Evolutionary conservation across 1,284 basidiomycete species (phyloP).

Genomic region (Leccinum subfulvum): DNA sequence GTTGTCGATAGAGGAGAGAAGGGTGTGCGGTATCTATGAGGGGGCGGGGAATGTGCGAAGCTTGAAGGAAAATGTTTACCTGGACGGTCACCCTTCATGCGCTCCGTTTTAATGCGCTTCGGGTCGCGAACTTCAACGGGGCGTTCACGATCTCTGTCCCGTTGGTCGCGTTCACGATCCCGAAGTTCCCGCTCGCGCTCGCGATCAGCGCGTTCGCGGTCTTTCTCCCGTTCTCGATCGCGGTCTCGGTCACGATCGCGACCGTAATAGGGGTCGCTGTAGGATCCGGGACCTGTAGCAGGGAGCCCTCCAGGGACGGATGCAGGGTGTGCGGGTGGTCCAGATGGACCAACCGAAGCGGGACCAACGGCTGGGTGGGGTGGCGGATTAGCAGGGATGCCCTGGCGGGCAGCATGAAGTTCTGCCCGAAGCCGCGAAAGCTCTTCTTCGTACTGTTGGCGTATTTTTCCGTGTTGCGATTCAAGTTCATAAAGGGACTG

Average conservation of each 20-base stretch:
- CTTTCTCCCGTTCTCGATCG: conserved; percentile 39
- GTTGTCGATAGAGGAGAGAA: conserved; percentile 22
- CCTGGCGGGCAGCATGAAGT: conserved; percentile 49
- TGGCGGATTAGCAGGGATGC: conserved; percentile 32
- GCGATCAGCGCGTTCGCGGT: conserved; percentile 37
- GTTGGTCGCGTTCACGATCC: conserved; percentile 39
- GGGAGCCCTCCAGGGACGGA: conserved; percentile 31
- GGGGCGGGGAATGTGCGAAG: conserved; percentile 27
- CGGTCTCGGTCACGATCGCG: conserved; percentile 41
- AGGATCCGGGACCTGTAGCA: conserved; percentile 35
- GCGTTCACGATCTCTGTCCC: conserved; percentile 38
- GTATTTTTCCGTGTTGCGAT: conserved; percentile 67
- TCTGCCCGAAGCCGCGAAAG: conserved; percentile 65
- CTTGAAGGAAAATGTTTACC: conserved; percentile 33
- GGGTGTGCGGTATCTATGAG: conserved; percentile 30
- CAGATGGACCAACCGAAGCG: conserved; percentile 33
- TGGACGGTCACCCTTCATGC: conserved; percentile 40
- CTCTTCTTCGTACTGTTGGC: conserved; percentile 75
- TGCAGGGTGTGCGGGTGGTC: conserved; percentile 29
- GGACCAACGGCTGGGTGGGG: conserved; percentile 36
- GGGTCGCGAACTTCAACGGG: conserved; percentile 39
- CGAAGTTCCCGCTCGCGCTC: conserved; percentile 38
- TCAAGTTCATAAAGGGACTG: conserved; percentile 80
- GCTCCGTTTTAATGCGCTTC: conserved; percentile 48
- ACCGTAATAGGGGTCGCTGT: conserved; percentile 41